Base-by-base conservation (phyloP, 768 basidiomycete species). In the Pulveroboletus frians region DNA sequence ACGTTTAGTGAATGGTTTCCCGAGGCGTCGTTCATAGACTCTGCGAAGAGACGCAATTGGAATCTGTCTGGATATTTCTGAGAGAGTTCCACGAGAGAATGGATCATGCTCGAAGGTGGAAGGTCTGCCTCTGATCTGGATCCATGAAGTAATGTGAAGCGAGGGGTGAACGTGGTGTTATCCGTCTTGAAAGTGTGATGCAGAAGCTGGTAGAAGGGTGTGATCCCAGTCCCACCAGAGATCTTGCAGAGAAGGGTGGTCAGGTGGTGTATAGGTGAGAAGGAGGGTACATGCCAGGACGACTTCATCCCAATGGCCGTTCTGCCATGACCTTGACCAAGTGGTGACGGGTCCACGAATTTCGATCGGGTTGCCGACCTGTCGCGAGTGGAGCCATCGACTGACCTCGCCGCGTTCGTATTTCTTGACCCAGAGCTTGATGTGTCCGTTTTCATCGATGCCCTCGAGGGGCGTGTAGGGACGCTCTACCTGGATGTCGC, bases 211-310 rank as follows among this genome's bases (percentile, higher is more conserved):
- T 81, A 81, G 63, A 92, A 92, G 4, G 90, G 91, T 14, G 90
- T 85, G 42, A 92, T 83, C 26, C 91, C 90, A 5, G 90, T 92
- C 23, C 90, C 90, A 32, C 90, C 90, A 38, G 88, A 91, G 47
- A 92, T 83, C 90, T 92, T 50, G 39, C n/a, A 14, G 35, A n/a
- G 9, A 13, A 20, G 26, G n/a, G 36, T 31, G 36, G 29, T 53
- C 32, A 48, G 44, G 14, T 31, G 9, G 34, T 26, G 41, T 15
- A 37, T 13, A 32, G n/a, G 18, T 18, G 30, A 40, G 20, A 27
- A 21, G 34, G 27, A 20, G 18, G 23, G 18, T 44, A 51, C 60
- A 37, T 61, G 84, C 90, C 85, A 92, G 81, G 14, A 92, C 69
- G 42, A 92, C 67, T 51, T 92, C 83, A 58, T 92, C 90, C 85